These are phyloP conservation scores for Boletus vermiculosoides DNA, from an alignment of 768 basidiomycete genomes.

Conservation along the genomic window DNA sequence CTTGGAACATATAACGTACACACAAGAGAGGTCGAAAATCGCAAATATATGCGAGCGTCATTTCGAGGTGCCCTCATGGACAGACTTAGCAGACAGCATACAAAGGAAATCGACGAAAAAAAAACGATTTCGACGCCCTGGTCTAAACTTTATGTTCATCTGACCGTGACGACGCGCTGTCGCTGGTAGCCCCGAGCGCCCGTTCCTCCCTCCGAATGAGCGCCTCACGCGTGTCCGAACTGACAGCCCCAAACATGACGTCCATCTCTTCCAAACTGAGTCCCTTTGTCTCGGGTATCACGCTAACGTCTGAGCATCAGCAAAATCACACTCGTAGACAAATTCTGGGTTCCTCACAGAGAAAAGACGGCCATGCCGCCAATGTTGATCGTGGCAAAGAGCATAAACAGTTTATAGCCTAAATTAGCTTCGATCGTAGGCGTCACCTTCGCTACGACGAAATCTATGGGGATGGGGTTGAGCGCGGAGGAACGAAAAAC, in stretches of 20 bases:
- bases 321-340: too few relatives aligned
- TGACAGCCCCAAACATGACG: slow-evolving; percentile 57
- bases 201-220: slow-evolving; percentile 50
- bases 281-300: slow-evolving; percentile 65
- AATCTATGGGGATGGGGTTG: slow-evolving; percentile 42
- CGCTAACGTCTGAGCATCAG: too few relatives aligned
- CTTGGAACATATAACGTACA: too few relatives aligned
- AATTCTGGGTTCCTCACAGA: too few relatives aligned
- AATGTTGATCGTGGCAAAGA: slow-evolving; percentile 75
- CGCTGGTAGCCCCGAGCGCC: slow-evolving; percentile 9
- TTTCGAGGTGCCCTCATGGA: too few relatives aligned
- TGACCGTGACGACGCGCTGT: slow-evolving; percentile 6
- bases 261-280: slow-evolving; percentile 56
- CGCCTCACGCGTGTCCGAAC: slow-evolving; percentile 49
- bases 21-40: background rate
- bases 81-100: background rate
- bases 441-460: slow-evolving; percentile 70
- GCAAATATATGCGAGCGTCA: too few relatives aligned
- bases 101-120: background rate
- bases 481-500: background rate
- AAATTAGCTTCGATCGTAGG: slow-evolving; percentile 59
- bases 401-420: slow-evolving; percentile 73
- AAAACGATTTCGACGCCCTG: background rate
- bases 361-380: slow-evolving; percentile 68
- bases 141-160: background rate